Percentiles rank a stretch among this genome's conserved stretches.
Evolutionary conservation across 441 rosid species (phyloP).

Genomic region (Erodium texanum): DNA sequence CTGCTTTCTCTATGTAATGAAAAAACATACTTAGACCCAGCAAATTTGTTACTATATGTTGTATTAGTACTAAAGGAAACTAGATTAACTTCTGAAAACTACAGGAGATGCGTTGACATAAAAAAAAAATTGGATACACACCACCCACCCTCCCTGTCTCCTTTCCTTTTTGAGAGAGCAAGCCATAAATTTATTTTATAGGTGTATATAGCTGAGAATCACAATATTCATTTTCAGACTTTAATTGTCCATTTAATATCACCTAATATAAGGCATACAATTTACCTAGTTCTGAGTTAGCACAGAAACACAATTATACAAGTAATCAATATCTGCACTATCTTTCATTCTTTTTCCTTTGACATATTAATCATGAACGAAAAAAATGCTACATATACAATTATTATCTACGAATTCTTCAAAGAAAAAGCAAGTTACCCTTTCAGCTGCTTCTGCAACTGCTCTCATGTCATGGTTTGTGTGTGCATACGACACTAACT

Average conservation of each 20-base stretch:
- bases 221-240: background rate
- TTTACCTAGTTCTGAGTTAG: background rate
- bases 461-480: conserved; percentile 71
- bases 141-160: background rate
- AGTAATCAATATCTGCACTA: background rate
- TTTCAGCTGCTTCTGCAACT: conserved; percentile 43
- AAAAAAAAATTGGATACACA: background rate
- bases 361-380: conserved; percentile 8
- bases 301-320: background rate
- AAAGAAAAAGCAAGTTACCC: conserved; percentile 37
- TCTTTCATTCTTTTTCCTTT: background rate
- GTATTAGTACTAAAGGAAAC: background rate
- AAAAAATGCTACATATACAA: background rate
- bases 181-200: background rate
- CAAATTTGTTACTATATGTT: background rate
- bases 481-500: conserved; percentile 86
- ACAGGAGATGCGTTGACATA: background rate
- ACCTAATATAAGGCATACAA: background rate
- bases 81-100: background rate
- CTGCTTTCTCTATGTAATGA: background rate
- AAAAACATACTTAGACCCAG: background rate
- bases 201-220: background rate
- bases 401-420: background rate
- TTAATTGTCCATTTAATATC: background rate
- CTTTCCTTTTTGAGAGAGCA: background rate